These are phyloP conservation scores for Thermothelomyces thermophilus DNA, from an alignment of 2,329 filamentous ascomycete genomes.

Conservation along the genomic window DNA sequence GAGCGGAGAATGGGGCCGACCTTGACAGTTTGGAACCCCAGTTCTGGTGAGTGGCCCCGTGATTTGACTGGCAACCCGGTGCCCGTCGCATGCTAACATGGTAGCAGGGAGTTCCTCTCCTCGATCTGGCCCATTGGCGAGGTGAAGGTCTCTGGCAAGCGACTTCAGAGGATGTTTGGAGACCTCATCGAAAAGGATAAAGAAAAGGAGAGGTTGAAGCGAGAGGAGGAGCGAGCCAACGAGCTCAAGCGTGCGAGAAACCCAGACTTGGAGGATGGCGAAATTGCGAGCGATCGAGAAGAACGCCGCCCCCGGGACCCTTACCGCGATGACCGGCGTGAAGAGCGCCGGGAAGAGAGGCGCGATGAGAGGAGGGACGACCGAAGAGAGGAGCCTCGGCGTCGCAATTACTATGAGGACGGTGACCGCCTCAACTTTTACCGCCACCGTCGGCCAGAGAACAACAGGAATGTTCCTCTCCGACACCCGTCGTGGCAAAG, in stretches of 20 bases:
- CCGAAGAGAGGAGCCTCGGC: conserved; percentile 26
- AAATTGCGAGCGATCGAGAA: conserved; percentile 34
- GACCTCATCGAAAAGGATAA: conserved; percentile 31
- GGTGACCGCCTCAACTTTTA: conserved; percentile 30
- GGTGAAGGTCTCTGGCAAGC: conserved; percentile 32
- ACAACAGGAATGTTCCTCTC: conserved; percentile 24
- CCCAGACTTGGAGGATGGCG: conserved; percentile 33
- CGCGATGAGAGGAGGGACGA: conserved; percentile 23
- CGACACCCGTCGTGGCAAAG: conserved; percentile 26
- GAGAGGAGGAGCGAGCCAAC: conserved; percentile 23
- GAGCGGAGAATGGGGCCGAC: conserved; percentile 28
- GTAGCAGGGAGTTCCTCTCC: conserved; percentile 32
- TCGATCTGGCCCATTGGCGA: conserved; percentile 36
- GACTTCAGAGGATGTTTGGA: conserved; percentile 33
- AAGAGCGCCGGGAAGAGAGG: conserved; percentile 27
- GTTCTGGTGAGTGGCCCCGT: conserved; percentile 29
- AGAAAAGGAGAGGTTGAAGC: conserved; percentile 29
- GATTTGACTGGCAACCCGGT: background rate
- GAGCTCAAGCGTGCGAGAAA: conserved; percentile 24
- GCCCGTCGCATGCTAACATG: conserved; percentile 18
- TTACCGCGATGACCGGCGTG: conserved; percentile 29
- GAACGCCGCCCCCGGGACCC: conserved; percentile 26
- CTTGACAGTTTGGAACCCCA: conserved; percentile 33
- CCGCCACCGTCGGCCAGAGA: conserved; percentile 26
- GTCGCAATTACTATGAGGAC: conserved; percentile 29